Base-by-base conservation (phyloP, 2,329 filamentous ascomycete genomes). In the Macrophomina phaseolina region DNA sequence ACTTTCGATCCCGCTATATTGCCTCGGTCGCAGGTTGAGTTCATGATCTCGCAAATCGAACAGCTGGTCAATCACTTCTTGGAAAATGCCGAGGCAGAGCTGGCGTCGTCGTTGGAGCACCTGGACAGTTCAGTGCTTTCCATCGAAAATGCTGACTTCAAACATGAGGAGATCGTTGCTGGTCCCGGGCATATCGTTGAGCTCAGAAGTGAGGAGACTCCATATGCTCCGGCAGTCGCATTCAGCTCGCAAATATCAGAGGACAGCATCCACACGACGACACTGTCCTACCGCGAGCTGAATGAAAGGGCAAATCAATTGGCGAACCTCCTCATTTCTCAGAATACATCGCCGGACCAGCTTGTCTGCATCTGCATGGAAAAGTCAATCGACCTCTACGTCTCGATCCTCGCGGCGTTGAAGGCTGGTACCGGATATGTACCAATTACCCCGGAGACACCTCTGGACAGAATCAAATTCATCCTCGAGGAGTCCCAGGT, bases 381-480 rank as follows among this genome's bases (percentile, higher is more conserved):
- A 28, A 96, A 95, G 74, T 94, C 90, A 0, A 76, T 88, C 1
- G 77, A 88, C 32, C 79, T 96, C 0, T 97, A 97, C 73, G 82
- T 89, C 34, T 84, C 88, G 0, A 91, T 97, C 32, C 81, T 97
- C 36, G 93, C 88, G 1, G 85, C 90, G 28, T 77, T 92, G 38
- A 96, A 96, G 73, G 81, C 87, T 5, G 92, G 92, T 8, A 89
- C 89, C 72, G 92, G 89, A 7, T 95, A 96, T 73, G 79, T 97
- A n/a, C 92, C 93, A 0, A 82, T 97, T 4, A 83, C 92, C 0
- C 90, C 91, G 0, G 87, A 85, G n/a, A 91, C 89, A 0, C 92
- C 93, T 0, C 28, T 73, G 0, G 83, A 87, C 9, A 84, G 91
- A 61, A 80, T 91, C 0, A 75, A 81, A 2, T 80, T 84, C 2